phyloP scores from a whole-genome alignment of 164 flowering plant genomes.

The Saururus chinensis region DNA sequence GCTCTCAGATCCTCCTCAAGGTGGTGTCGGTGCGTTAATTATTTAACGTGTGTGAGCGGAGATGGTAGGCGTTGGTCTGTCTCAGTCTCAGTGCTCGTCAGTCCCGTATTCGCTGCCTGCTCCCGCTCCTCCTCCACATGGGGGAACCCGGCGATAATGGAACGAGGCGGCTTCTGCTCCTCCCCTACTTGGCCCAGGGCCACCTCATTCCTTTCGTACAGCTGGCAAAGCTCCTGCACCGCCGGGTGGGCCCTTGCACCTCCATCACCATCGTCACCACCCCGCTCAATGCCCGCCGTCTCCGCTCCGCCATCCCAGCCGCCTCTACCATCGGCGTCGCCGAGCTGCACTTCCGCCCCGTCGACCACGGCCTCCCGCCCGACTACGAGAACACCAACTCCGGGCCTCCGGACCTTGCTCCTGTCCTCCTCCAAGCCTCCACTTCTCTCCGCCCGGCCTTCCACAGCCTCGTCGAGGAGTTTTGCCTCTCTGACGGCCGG shows the following conservation, averaged over 20 bases:
- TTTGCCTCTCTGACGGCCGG: not conserved
- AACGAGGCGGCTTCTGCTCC: not conserved
- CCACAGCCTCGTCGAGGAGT: not conserved
- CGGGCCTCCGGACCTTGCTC: not conserved
- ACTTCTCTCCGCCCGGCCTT: not conserved
- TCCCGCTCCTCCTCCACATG: too few relatives aligned
- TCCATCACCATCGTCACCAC: constrained; percentile 6
- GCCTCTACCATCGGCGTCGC: not conserved
- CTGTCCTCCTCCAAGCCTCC: not conserved
- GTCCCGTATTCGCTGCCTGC: too few relatives aligned
- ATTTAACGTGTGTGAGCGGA: too few relatives aligned
- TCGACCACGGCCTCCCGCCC: constrained; percentile 3
- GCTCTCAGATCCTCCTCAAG: too few relatives aligned
- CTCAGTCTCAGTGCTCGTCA: too few relatives aligned
- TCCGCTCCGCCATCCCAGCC: not conserved
- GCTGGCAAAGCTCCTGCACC: not conserved
- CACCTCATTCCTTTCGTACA: constrained; percentile 6
- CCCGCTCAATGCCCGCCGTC: not conserved
- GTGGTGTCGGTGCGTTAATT: too few relatives aligned
- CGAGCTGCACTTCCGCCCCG: constrained; percentile 1
- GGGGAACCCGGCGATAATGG: too few relatives aligned
- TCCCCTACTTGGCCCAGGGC: constrained; percentile 6
- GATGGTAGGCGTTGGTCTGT: too few relatives aligned
- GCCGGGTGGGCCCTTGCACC: not conserved
- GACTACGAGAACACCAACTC: not conserved